Base-by-base conservation (phyloP, 2,329 filamentous ascomycete species). In the Fusarium mundagurra region DNA sequence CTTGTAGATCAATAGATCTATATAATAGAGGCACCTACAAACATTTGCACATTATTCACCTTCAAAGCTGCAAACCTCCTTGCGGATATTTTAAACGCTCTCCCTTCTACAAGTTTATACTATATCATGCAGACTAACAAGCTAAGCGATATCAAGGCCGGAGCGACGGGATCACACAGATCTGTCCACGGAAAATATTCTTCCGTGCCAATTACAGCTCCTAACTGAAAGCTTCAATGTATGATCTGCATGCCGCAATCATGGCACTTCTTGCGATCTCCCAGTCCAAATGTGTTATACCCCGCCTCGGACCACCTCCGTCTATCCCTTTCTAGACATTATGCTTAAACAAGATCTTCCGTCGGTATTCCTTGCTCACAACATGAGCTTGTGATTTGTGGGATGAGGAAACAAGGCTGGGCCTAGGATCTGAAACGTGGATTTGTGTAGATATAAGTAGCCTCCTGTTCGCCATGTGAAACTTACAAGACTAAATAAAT, bases 251-350 rank as follows among this genome's bases (percentile, higher is more conserved):
- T 27, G 14, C n/a, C 2, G 41, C 14, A 24, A 41, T n/a, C 38
- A 50, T 24, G 14, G 34, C 16, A 14, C 20, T 5, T 61, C 22
- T 0, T 53, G 13, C 34, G 2, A n/a, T 38, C 14, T 2, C 8
- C 17, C 14, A 4, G 34, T 48, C 41, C 55, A 36, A 41, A 50
- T 31, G 8, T 61, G 43, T 8, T 31, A 44, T 50, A 69, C 64
- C 65, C 67, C 67, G 43, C 67, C 38, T 29, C 67, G 67, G 67
- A 69, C 20, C 33, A 24, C 0, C 48, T 69, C 67, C 65, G 67
- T 41, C 8, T 45, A 27, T 29, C 67, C 61, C 12, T 14, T 64
- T 69, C 29, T 2, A 51, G 66, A 54, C n/a, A 16, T 22, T 45
- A 34, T 39, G 31, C 53, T 58, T 34, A n/a, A 31, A 43, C 31